Conservation (phyloP, 805 yeast species). For the Ogataea paradorogensis region DNA sequence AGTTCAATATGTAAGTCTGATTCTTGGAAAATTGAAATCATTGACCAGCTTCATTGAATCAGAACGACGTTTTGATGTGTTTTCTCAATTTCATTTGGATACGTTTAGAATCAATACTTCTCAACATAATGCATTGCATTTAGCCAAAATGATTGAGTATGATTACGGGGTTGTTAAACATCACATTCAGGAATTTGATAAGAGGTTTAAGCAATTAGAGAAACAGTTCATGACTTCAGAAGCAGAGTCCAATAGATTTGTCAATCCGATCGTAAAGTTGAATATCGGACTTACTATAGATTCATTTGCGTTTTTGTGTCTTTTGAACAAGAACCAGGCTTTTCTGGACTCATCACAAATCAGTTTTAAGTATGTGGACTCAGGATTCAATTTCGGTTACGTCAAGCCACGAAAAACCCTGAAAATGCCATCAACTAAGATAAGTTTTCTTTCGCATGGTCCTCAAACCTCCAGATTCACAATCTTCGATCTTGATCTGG, state of each 20-base stretch:
- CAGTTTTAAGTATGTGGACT: conserved; percentile 12
- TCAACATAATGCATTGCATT: conserved; percentile 9
- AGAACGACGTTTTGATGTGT: conserved; percentile 1
- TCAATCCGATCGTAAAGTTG: conserved; percentile 1
- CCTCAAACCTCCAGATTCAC: conserved; percentile 41
- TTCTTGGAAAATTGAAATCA: conserved; percentile 9
- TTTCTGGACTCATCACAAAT: conserved; percentile 15
- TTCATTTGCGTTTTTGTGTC: conserved; percentile 11
- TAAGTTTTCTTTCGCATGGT: conserved; percentile 32
- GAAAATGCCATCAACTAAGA: conserved; percentile 39
- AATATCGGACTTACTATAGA: conserved; percentile 7
- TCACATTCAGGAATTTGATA: neutral
- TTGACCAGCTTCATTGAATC: conserved; percentile 3
- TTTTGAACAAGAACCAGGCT: conserved; percentile 17
- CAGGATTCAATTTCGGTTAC: conserved; percentile 12
- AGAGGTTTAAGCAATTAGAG: neutral
- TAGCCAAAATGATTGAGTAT: conserved; percentile 13
- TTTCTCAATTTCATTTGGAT: conserved; percentile 14
- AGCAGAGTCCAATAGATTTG: neutral
- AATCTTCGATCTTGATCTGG: conserved; percentile 45
- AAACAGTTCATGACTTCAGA: neutral
- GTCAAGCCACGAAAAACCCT: conserved; percentile 39
- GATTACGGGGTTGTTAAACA: conserved; percentile 4
- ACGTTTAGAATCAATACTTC: conserved; percentile 16
- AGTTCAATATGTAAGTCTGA: conserved; percentile 11